These are phyloP conservation scores for Penicillium sp. DNA, from an alignment of 2,329 filamentous ascomycete genomes.

Conservation along the genomic window DNA sequence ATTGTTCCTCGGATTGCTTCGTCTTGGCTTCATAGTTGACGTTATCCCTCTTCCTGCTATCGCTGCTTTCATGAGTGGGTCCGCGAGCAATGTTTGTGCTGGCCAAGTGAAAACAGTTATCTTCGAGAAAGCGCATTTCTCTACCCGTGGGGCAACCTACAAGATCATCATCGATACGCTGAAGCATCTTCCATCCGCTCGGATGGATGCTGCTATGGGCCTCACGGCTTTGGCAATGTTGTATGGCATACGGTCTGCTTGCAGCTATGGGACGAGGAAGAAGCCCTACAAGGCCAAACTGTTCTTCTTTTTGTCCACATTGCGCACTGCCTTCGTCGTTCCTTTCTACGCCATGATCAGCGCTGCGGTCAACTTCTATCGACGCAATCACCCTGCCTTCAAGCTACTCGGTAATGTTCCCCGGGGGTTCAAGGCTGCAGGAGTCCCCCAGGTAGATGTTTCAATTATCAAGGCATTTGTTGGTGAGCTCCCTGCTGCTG, in stretches of 20 bases:
- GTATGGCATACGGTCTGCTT: conserved; percentile 66
- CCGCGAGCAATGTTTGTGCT: conserved; percentile 8
- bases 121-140: conserved; percentile 60
- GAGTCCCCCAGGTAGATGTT: conserved; percentile 63
- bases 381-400: conserved; percentile 62
- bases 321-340: conserved; percentile 85
- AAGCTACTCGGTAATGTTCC: conserved; percentile 72
- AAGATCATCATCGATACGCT: conserved; percentile 75
- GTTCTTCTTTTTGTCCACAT: conserved; percentile 83
- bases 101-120: conserved; percentile 7
- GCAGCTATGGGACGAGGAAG: conserved; percentile 63
- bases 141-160: conserved; percentile 73
- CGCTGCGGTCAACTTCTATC: conserved; percentile 72
- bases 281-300: conserved; percentile 65
- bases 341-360: conserved; percentile 84
- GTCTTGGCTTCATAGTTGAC: conserved; percentile 55
- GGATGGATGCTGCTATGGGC: conserved; percentile 76
- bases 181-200: conserved; percentile 62
- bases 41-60: conserved; percentile 10
- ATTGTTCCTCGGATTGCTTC: conserved; percentile 69
- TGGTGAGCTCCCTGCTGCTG: conserved; percentile 70
- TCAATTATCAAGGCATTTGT: conserved; percentile 66
- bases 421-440: conserved; percentile 75
- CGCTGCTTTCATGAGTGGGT: conserved; percentile 8
- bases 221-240: conserved; percentile 71